phyloP scores from a whole-genome alignment of 148 eudicot species.

The Amaranthus cruentus region DNA sequence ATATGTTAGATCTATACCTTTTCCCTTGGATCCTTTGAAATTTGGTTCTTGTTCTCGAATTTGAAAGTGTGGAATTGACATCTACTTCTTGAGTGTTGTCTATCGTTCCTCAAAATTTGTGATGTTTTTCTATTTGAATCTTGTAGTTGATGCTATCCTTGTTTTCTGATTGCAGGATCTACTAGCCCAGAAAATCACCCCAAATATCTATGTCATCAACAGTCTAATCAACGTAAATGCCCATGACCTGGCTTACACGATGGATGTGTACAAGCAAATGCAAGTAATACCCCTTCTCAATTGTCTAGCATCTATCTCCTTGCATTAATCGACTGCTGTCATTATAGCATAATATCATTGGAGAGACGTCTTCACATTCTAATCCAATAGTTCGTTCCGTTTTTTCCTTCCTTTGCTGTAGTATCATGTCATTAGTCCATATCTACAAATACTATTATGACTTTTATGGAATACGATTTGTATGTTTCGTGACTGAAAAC shows the following conservation, averaged over 20 bases:
- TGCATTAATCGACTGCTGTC: not conserved
- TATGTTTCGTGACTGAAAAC: not conserved
- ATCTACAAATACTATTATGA: not conserved
- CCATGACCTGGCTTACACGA: conserved; percentile 60
- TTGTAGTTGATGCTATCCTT: not conserved
- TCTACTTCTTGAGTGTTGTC: not conserved
- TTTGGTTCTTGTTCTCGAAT: not conserved
- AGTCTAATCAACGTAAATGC: conserved; percentile 97
- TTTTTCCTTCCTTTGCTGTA: not conserved
- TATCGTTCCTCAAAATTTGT: not conserved
- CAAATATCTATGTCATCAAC: conserved; percentile 82
- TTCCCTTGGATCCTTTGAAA: not conserved
- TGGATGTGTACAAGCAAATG: conserved; percentile 78
- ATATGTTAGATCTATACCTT: not conserved
- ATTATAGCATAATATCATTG: not conserved
- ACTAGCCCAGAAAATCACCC: conserved; percentile 51
- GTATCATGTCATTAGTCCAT: not conserved
- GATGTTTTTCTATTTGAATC: not conserved
- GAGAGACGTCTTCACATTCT: not conserved
- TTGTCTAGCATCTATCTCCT: conserved; percentile 6
- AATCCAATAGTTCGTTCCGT: not conserved
- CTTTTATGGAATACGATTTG: not conserved
- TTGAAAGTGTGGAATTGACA: not conserved
- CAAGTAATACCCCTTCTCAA: conserved; percentile 43
- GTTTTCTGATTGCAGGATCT: conserved; percentile 53